Evolutionary conservation across 2,329 filamentous ascomycete genomes (phyloP), one percentile per base, ranked within the genome.

Genomic region (Neofusicoccum kwambonambiense): DNA sequence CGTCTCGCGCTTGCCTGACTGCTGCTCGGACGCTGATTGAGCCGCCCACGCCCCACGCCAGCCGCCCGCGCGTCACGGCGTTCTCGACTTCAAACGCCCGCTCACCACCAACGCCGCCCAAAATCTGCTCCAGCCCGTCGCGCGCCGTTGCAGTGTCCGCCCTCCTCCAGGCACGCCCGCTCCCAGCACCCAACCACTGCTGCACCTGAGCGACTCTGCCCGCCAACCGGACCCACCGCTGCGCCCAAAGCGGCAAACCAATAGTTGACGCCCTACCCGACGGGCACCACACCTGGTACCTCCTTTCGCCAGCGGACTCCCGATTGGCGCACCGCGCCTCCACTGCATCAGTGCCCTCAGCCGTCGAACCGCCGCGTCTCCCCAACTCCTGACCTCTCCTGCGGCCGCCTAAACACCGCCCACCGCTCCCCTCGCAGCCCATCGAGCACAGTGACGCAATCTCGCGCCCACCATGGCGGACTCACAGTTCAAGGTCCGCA

Each of bases 401-500:
- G 47, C 50, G 91, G 81, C 77, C 85, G 45, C 79, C 82, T 64
- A 89, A 22, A 13, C 17, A 41, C 41, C 50, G 19, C n/a, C 31
- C 41, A 49, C 22, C 11, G 13, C 31, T n/a, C 50, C 51, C 19
- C 49, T 37, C 61, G 31, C 42, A 11, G 27, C 50, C 50, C 61
- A 44, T 22, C 61, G 49, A 52, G 61, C 61, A 63, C 34, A 41
- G 42, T 63, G 56, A 58, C 56, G 56, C 56, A 42, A 58, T n/a
- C 41, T 22, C 56, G 56, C 56, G 49, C 61, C 61, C 61, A 60
- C 13, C 45, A 65, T 65, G 63, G 47, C 88, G 84, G 82, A 84
- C 69, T 86, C 89, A 74, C 79, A 81, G 63, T 88, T 89, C 79
- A 85, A 87, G 76, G 82, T 85, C 65, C 83, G 86, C 76, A 96